Evolutionary conservation across 805 yeast species (phyloP).

Genomic region (Barnettozyma salicaria): DNA sequence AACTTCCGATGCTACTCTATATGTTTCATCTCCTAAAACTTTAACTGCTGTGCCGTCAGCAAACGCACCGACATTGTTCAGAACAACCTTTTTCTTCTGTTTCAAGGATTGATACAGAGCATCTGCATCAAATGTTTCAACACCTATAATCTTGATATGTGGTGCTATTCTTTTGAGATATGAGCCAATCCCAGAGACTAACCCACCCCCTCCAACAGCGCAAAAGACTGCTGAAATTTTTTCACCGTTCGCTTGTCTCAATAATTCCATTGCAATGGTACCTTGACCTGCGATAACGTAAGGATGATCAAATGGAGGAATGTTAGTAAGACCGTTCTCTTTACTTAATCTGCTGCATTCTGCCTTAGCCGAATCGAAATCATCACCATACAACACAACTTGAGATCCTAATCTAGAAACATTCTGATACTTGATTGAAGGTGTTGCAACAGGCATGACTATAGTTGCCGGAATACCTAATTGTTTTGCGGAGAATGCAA

Average conservation of each 20-base stretch:
- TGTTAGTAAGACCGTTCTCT: constrained; percentile 72
- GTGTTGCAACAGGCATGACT: constrained; percentile 97
- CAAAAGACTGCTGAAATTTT: constrained; percentile 82
- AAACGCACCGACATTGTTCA: constrained; percentile 83
- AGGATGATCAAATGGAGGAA: constrained; percentile 99
- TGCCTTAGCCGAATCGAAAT: constrained; percentile 88
- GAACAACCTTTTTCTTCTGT: constrained; percentile 44
- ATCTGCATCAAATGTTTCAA: constrained; percentile 93
- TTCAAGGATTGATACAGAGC: constrained; percentile 75
- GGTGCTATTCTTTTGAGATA: constrained; percentile 95
- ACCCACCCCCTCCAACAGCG: constrained; percentile 97
- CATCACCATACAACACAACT: constrained; percentile 90
- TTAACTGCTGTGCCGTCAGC: constrained; percentile 99
- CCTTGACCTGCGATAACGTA: constrained; percentile 99
- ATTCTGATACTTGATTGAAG: constrained; percentile 87
- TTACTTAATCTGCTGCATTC: constrained; percentile 73
- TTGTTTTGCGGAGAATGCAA: constrained; percentile 83
- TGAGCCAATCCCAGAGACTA: constrained; percentile 84
- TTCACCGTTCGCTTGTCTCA: constrained; percentile 77
- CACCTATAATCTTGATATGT: constrained; percentile 93
- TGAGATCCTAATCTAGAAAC: constrained; percentile 91
- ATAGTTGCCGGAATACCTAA: constrained; percentile 90
- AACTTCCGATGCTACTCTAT: constrained; percentile 64
- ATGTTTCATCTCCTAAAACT: constrained; percentile 84
- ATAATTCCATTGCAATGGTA: constrained; percentile 87